These are phyloP conservation scores for Russula earlei DNA, from an alignment of 768 basidiomycete genomes.

Conservation along the genomic window DNA sequence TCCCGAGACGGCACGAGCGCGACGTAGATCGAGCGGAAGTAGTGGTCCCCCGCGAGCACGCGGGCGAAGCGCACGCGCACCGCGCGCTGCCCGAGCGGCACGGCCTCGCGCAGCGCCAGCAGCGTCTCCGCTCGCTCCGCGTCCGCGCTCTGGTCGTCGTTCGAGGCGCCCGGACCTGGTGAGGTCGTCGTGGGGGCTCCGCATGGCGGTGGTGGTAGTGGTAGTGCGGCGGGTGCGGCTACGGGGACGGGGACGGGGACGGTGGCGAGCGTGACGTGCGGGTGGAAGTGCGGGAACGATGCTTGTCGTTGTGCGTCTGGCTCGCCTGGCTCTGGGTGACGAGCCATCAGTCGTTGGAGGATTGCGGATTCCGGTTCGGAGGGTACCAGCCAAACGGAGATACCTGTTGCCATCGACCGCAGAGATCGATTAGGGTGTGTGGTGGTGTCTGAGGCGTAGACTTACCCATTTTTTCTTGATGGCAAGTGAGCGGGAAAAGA, in stretches of 20 bases:
- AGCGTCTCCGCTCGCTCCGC: background rate
- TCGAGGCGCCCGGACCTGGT: too few species aligned
- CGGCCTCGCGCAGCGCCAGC: slow-evolving; percentile 31
- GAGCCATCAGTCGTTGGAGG: slow-evolving; percentile 41
- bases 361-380: slow-evolving; percentile 32
- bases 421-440: background rate
- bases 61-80: slow-evolving; percentile 42
- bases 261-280: slow-evolving; percentile 62
- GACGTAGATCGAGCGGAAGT: slow-evolving; percentile 64
- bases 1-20: slow-evolving; percentile 37
- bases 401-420: slow-evolving; percentile 30
- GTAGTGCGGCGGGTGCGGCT: too few species aligned
- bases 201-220: slow-evolving; percentile 23
- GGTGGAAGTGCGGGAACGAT: slow-evolving; percentile 51
- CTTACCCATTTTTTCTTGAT: slow-evolving; percentile 4
- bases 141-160: too few species aligned
- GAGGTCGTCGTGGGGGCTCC: too few species aligned
- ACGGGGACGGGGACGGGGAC: slow-evolving; percentile 22
- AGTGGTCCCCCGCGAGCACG: slow-evolving; percentile 50
- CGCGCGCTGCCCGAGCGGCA: slow-evolving; percentile 29
- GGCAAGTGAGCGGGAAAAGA: background rate
- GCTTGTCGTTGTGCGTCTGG: too few species aligned
- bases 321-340: slow-evolving; percentile 23
- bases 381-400: slow-evolving; percentile 68
- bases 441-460: background rate